Evolutionary conservation across 495 filamentous ascomycete species (phyloP).

Genomic region (Penicillium daleae): DNA sequence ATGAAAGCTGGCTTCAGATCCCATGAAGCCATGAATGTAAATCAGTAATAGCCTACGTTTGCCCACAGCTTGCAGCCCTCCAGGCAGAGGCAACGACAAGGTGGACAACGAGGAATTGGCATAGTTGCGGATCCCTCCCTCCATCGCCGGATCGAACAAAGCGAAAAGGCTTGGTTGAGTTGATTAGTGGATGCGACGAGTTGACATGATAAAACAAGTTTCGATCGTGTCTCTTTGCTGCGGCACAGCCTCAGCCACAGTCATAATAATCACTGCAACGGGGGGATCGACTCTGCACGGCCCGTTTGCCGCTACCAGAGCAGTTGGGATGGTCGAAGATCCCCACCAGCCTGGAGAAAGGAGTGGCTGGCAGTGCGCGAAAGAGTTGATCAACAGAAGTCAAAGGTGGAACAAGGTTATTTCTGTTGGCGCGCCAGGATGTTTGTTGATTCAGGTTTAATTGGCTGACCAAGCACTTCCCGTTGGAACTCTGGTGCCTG

Average conservation of each 20-base stretch:
- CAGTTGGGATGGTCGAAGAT: not conserved
- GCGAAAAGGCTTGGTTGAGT: not conserved
- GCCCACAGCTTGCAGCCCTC: slow-evolving; percentile 4
- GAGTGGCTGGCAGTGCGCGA: not conserved
- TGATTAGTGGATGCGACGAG: not conserved
- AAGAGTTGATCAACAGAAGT: not conserved
- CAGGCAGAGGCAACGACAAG: slow-evolving; percentile 24
- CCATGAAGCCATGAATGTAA: slow-evolving; percentile 94
- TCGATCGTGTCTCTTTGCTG: slow-evolving; percentile 1
- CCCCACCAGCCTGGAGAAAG: not conserved
- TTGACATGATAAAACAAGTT: slow-evolving; percentile 15
- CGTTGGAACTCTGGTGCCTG: slow-evolving; percentile 8
- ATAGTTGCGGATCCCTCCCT: slow-evolving; percentile 15
- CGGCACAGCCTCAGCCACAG: slow-evolving; percentile 15
- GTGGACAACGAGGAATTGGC: slow-evolving; percentile 16
- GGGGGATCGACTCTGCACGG: slow-evolving; percentile 20
- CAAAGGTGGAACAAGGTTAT: slow-evolving; percentile 4
- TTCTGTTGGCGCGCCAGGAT: not conserved
- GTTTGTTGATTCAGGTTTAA: not conserved
- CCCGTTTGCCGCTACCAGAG: slow-evolving; percentile 16
- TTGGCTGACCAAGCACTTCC: not conserved
- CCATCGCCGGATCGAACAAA: slow-evolving; percentile 8
- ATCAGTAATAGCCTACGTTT: slow-evolving; percentile 72
- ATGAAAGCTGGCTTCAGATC: slow-evolving; percentile 84
- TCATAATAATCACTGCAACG: not conserved